phyloP scores from a whole-genome alignment of 2,329 filamentous ascomycete species.

The Colletotrichum zoysiae region DNA sequence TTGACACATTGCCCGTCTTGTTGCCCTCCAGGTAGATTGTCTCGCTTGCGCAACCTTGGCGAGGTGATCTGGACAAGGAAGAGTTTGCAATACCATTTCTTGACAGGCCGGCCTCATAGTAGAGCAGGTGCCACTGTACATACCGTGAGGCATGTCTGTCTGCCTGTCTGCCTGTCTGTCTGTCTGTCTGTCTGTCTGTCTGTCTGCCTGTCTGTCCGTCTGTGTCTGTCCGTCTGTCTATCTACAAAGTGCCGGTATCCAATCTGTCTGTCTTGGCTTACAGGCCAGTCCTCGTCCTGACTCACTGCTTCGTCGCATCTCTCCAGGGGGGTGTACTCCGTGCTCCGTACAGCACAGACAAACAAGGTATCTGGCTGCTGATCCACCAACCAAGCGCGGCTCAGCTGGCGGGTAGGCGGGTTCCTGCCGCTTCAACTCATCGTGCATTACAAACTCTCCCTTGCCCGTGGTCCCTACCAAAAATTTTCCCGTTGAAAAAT shows the following conservation, averaged over 20 bases:
- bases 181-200: no score
- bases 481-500: not conserved
- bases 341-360: conserved; percentile 11
- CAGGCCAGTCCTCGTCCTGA: conserved; percentile 6
- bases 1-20: conserved; percentile 1
- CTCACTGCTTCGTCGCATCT: conserved; percentile 23
- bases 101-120: not conserved
- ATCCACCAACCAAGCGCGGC: conserved; percentile 8
- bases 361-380: conserved; percentile 4
- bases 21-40: conserved; percentile 29
- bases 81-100: conserved; percentile 18
- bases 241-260: no score
- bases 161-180: no score
- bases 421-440: conserved; percentile 17
- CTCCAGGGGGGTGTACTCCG: not conserved
- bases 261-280: not conserved
- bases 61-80: conserved; percentile 23
- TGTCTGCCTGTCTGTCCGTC: not conserved
- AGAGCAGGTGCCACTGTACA: not conserved
- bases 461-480: not conserved
- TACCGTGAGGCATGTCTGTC: not conserved
- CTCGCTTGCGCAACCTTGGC: conserved; percentile 23
- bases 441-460: not conserved
- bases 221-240: not conserved
- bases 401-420: conserved; percentile 6